A percentile compares a stretch with the other conserved stretches of the same genome.
Evolutionary conservation across 164 flowering plant species (phyloP).

Genomic region (Vitis amurensis): DNA sequence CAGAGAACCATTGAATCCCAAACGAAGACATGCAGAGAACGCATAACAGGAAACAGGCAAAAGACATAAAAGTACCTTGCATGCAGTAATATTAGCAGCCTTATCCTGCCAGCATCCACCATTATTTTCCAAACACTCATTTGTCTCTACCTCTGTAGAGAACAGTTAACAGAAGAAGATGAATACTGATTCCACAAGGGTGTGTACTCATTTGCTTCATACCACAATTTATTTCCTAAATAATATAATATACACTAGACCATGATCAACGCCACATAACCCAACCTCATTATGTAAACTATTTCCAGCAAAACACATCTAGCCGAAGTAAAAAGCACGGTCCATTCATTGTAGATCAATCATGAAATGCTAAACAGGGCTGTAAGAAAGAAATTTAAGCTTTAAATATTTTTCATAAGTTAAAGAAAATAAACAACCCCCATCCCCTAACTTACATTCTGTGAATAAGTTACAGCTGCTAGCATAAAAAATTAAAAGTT

Average conservation of each 20-base stretch:
- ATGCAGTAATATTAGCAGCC: conserved; percentile 72
- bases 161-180: conserved; percentile 4
- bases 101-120: conserved; percentile 96
- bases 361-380: too few relatives aligned
- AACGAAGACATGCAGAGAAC: conserved; percentile 1
- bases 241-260: neutral
- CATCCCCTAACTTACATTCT: too few relatives aligned
- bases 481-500: too few relatives aligned
- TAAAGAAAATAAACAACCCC: too few relatives aligned
- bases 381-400: too few relatives aligned
- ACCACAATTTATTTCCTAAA: neutral
- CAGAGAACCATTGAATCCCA: neutral
- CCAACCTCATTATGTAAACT: neutral
- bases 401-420: too few relatives aligned
- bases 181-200: conserved; percentile 1
- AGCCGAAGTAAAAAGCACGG: neutral
- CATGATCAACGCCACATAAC: neutral
- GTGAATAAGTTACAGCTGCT: too few relatives aligned
- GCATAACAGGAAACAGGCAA: neutral
- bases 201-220: neutral
- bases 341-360: too few relatives aligned
- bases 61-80: conserved; percentile 58
- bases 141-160: conserved; percentile 74
- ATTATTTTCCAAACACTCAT: conserved; percentile 82
- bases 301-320: neutral